These are phyloP conservation scores for Vicia villosa DNA, from an alignment of 306 rosid species.

Conservation along the genomic window DNA sequence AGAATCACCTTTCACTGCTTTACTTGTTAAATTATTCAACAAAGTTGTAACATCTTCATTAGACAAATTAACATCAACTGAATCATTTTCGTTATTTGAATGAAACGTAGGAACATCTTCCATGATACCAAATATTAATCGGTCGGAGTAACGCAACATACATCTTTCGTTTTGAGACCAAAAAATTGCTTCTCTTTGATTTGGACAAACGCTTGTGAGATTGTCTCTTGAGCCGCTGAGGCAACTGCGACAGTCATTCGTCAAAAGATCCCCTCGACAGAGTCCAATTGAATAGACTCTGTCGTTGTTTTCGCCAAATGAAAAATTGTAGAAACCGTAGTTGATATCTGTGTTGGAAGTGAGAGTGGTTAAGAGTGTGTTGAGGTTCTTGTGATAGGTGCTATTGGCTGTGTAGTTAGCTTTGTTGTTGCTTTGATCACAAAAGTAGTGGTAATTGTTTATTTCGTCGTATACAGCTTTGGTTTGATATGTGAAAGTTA, in stretches of 20 bases:
- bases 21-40: neutral
- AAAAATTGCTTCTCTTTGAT: neutral
- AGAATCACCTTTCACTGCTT: constrained; percentile 31
- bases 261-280: neutral
- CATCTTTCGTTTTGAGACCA: constrained; percentile 2
- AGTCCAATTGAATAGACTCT: constrained; percentile 11
- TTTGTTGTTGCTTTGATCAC: neutral
- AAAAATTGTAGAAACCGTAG: constrained; percentile 24
- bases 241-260: neutral
- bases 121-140: neutral
- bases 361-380: neutral
- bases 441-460: neutral
- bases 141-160: constrained; percentile 9
- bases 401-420: constrained; percentile 17
- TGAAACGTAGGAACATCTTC: neutral
- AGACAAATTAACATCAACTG: constrained; percentile 7
- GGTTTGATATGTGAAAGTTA: neutral
- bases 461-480: neutral
- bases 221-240: neutral
- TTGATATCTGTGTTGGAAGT: constrained; percentile 4
- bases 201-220: neutral
- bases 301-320: neutral
- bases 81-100: neutral
- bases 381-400: constrained; percentile 14
- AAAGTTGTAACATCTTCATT: neutral